These are phyloP conservation scores for Plasmodium yoelii DNA, from an alignment of 169 alveolate species.

Conservation along the genomic window DNA sequence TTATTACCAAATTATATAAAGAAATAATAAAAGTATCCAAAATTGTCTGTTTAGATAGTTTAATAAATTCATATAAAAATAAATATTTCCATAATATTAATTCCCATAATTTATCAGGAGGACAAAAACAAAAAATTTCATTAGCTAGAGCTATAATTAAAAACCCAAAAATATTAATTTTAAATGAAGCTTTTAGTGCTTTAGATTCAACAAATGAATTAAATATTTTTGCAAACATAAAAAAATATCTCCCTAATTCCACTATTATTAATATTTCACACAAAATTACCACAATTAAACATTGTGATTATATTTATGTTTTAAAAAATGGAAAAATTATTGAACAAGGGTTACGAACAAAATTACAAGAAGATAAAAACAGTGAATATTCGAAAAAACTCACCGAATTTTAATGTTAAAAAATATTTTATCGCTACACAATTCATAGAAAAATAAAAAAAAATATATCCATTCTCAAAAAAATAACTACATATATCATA, in stretches of 20 bases:
- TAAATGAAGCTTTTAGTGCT: constrained; percentile 94
- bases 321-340: constrained; percentile 76
- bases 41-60: constrained; percentile 37
- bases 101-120: constrained; percentile 83
- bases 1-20: constrained; percentile 55
- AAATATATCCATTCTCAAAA: too few species aligned
- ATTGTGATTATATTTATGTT: constrained; percentile 78
- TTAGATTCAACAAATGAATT: constrained; percentile 83
- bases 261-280: constrained; percentile 83
- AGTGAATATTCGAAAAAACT: constrained; percentile 72
- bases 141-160: constrained; percentile 86
- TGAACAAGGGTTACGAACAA: constrained; percentile 77
- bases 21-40: constrained; percentile 66
- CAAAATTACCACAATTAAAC: constrained; percentile 78
- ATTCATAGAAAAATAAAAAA: too few species aligned
- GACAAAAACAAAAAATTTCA: constrained; percentile 89
- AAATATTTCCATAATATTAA: constrained; percentile 63
- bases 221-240: constrained; percentile 77
- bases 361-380: constrained; percentile 36
- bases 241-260: constrained; percentile 45
- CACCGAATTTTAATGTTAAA: constrained; percentile 20
- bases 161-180: constrained; percentile 83
- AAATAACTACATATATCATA: too few species aligned
- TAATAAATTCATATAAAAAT: constrained; percentile 44
- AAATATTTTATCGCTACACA: not conserved